Evolutionary conservation across 768 basidiomycete species (phyloP).

Genomic region (Roridomyces roridus): DNA sequence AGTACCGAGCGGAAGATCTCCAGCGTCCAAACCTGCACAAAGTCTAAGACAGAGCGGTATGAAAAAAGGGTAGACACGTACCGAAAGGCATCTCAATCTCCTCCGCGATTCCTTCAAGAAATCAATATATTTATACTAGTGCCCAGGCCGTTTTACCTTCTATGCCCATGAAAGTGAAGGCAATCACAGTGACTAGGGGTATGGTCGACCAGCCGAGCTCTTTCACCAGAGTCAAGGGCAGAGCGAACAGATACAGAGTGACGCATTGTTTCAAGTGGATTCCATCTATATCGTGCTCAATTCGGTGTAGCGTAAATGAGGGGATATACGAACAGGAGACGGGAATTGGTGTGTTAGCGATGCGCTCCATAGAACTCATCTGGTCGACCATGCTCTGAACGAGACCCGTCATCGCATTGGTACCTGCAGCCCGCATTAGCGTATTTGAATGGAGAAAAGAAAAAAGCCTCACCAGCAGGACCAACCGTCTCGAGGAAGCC

Average conservation of each 20-base stretch:
- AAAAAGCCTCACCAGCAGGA: constrained; percentile 67
- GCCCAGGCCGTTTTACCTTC: no score
- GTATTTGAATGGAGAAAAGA: background rate
- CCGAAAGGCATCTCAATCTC: constrained; percentile 97
- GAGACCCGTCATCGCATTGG: constrained; percentile 77
- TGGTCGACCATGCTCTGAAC: constrained; percentile 86
- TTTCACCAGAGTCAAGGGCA: constrained; percentile 86
- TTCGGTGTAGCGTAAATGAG: background rate
- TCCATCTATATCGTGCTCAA: constrained; percentile 57
- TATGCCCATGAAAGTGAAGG: constrained; percentile 83
- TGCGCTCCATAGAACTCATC: constrained; percentile 87
- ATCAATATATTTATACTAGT: no score
- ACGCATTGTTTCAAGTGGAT: constrained; percentile 96
- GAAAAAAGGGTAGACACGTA: constrained; percentile 35
- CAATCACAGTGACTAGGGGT: constrained; percentile 84
- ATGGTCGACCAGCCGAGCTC: constrained; percentile 86
- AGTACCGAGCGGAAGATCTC: constrained; percentile 83
- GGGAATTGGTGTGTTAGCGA: constrained; percentile 88
- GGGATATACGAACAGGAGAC: constrained; percentile 62
- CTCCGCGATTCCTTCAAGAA: constrained; percentile 96
- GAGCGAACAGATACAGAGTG: constrained; percentile 88
- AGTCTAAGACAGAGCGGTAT: background rate
- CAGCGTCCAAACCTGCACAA: constrained; percentile 58
- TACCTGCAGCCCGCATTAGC: constrained; percentile 48
- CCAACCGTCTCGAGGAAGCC: constrained; percentile 90